These are phyloP conservation scores for Sphaerostilbella broomeana DNA, from an alignment of 2,329 filamentous ascomycete genomes.

Conservation along the genomic window DNA sequence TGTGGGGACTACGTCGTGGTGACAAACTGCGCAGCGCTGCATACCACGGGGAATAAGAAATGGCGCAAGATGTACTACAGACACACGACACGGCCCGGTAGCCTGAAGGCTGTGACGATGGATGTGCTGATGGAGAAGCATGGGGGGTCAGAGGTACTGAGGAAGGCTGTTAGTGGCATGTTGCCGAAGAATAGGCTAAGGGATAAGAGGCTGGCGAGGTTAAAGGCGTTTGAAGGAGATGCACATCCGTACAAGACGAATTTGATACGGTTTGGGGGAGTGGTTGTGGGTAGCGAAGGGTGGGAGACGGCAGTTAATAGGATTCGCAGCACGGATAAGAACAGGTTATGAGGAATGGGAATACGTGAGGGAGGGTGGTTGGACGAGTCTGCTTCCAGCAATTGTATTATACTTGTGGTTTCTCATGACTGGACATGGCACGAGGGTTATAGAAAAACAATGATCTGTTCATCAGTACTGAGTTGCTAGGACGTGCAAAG, in stretches of 20 bases:
- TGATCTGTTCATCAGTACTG: too few species aligned
- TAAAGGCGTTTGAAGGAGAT: slow-evolving; percentile 95
- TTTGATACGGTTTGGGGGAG: slow-evolving; percentile 64
- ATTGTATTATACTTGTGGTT: slow-evolving; percentile 27
- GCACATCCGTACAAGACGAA: slow-evolving; percentile 90
- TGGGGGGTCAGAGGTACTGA: slow-evolving; percentile 84
- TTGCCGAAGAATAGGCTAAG: slow-evolving; percentile 91
- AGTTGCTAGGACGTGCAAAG: too few species aligned
- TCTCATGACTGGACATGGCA: slow-evolving; percentile 12
- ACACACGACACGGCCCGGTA: slow-evolving; percentile 85
- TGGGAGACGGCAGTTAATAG: slow-evolving; percentile 47
- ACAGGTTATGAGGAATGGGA: slow-evolving; percentile 40
- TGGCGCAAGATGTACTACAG: slow-evolving; percentile 94
- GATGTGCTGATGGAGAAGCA: slow-evolving; percentile 90
- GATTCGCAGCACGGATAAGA: slow-evolving; percentile 42
- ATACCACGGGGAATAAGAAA: slow-evolving; percentile 86
- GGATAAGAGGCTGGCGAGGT: slow-evolving; percentile 75
- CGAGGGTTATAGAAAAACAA: neutral
- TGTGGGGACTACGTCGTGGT: slow-evolving; percentile 99
- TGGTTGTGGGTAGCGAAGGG: slow-evolving; percentile 45
- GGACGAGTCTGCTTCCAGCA: too few species aligned
- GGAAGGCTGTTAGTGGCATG: slow-evolving; percentile 93
- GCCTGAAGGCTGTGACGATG: slow-evolving; percentile 84
- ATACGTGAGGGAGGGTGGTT: too few species aligned
- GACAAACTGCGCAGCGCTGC: slow-evolving; percentile 77